Evolutionary conservation across 257 asterid species (phyloP), one percentile per base, ranked within the genome.

Genomic region (Mitragyna speciosa): DNA sequence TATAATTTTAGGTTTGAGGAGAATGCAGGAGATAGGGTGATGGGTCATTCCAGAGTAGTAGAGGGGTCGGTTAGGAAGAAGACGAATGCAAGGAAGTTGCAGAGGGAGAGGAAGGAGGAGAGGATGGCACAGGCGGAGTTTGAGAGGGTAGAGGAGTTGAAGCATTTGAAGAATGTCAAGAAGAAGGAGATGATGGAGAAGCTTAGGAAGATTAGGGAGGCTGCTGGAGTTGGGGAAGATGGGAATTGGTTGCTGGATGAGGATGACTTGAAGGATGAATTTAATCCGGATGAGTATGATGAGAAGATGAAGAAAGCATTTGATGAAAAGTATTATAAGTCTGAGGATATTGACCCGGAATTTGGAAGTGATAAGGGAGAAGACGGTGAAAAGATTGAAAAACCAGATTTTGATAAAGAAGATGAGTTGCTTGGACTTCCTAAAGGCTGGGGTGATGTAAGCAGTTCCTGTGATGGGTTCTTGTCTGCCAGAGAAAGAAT

Each of bases 31-130:
- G 97, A 92, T 86, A 79, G 98, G 76, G 91, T 94, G 72, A 75
- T 84, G 90, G 95, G 97, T 20, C 90, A 92, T 84, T 84, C 97
- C 0, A 72, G 97, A 78, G 84, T 76, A 68, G 92, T 94, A 76
- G 97, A 91, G 78, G 98, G 97, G 36, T 94, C 98, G 0, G 98
- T 94, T 58, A 94, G 97, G 90, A 94, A 92, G 88, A 90, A 86
- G 82, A 84, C 87, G 6, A 89, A 88, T 19, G 82, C 90, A 4
- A 90, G 97, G 85, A 91, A 94, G 85, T 82, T 30, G 47, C 97
- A 94, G 87, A 90, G 96, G 83, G 95, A 91, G 84, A 93, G 98
- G 89, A 93, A 90, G 90, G 94, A 93, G 72, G 96, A 89, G 87
- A 90, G 98, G 79, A 86, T 84, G 82, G 87, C 78, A 2, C 92